These are phyloP conservation scores for Amphirosellinia nigrospora DNA, from an alignment of 495 filamentous ascomycete species.

Conservation along the genomic window DNA sequence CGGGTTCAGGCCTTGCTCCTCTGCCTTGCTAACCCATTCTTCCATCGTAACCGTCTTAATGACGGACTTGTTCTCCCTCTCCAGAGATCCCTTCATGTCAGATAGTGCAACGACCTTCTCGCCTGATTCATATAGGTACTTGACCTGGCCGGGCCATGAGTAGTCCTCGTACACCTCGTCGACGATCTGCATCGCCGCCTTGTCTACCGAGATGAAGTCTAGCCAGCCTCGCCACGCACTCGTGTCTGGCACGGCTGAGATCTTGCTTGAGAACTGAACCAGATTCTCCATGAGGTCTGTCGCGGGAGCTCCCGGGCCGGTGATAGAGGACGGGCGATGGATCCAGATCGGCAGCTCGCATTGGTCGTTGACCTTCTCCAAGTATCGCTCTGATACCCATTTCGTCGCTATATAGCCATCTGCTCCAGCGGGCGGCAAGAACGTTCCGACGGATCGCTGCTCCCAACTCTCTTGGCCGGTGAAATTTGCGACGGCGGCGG, in stretches of 20 bases:
- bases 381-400: not conserved
- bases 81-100: not conserved
- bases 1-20: not conserved
- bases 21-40: not conserved
- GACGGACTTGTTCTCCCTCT: not conserved
- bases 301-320: not conserved
- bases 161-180: slow-evolving; percentile 4
- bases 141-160: slow-evolving; percentile 8
- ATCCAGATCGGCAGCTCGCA: not conserved
- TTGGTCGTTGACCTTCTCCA: not conserved
- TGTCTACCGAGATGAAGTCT: slow-evolving; percentile 1
- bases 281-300: not conserved
- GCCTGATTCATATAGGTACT: slow-evolving; percentile 2
- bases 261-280: not conserved
- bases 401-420: not conserved
- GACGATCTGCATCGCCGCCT: not conserved
- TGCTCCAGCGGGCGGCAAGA: not conserved
- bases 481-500: slow-evolving; percentile 39
- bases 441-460: not conserved
- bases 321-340: not conserved
- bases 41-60: not conserved
- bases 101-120: not conserved
- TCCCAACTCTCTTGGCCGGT: not conserved
- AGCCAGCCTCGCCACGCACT: not conserved
- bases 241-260: not conserved